Evolutionary conservation across 495 filamentous ascomycete species (phyloP), one percentile per base, ranked within the genome.

Genomic region (Penicillium bovifimosum): DNA sequence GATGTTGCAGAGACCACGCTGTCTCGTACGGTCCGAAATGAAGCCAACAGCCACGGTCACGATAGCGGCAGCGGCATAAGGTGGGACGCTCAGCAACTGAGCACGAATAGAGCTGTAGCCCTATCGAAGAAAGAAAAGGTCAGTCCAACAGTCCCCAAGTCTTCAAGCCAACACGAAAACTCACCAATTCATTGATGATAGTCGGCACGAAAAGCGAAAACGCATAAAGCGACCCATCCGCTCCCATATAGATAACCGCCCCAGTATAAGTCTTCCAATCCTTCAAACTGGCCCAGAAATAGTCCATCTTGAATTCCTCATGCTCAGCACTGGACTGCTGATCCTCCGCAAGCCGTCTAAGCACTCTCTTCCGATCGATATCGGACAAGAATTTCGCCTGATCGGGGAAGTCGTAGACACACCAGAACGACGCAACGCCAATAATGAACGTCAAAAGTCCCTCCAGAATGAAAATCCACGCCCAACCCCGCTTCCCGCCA

Each of bases 171-270:
- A 39, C 32, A 4, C 2, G 38, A 29, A 6, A 20, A 70, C 71
- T 66, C 52, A 73, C 67, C 36, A 75, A 73, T 56, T 85, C 77
- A 27, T 64, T 69, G 61, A 97, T 87, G 63, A 96, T 96, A 28
- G 83, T 86, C 1, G 92, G 92, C 0, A 96, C 77, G 68, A 97
- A 96, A 5, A 97, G 79, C 6, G 86, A 88, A 67, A 96, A 96
- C 16, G 87, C 89, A 65, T 96, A 97, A 5, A 97, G 79, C 11
- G 88, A 76, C 10, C 75, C 75, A 56, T 80, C 78, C 10, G 69
- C 67, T 7, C 88, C 88, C 86, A 91, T 91, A 58, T 90, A 93
- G 38, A 91, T 86, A 17, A 83, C 64, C 64, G 86, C 86, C 4
- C 82, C 87, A 0, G 80, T 61, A 74, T 81, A 96, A 55, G 87